Evolutionary conservation across 805 yeast genomes (phyloP), one percentile per base, ranked within the genome.

Genomic region (Cyberlindnera misumaiensis): DNA sequence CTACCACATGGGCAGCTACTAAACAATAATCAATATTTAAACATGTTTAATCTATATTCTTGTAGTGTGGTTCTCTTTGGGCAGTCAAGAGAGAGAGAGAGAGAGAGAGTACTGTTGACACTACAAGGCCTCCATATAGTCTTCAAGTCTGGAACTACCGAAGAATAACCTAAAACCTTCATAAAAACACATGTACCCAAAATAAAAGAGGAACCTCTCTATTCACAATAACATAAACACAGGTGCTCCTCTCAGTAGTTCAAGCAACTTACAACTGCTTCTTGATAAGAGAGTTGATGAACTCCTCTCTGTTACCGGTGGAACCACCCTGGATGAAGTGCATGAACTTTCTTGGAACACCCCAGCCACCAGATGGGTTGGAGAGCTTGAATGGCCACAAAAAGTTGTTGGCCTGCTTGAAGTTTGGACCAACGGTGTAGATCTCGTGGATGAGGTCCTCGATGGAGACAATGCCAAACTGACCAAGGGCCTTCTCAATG

Each of bases 321-420:
- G 93, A 82, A 83, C 96, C 96, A 78, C 95, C 95, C 76, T 85
- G 94, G 79, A 87, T 83, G 68, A 83, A 87, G 76, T 87, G 95
- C 76, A 80, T 80, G 94, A 87, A 87, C 80, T 87, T 87, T 82
- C 95, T 87, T 71, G 80, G 75, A 57, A 84, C 84, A 77, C 95
- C 90, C 95, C 94, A 87, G 72, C 96, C 96, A 74, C 96, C 96
- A 70, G 78, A 77, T 72, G 96, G 96, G 82, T 83, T 85, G 60
- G 95, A 85, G 68, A 87, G 80, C 77, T 84, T 80, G 90, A 87
- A 87, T 75, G 96, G 96, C 94, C 95, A 86, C 73, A 87, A 78
- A 80, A 87, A 87, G 94, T 86, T 87, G 89, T 84, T 85, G 63
- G 85, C 96, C 77, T 87, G 95, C 77, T 87, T 87, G 88, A 87